Evolutionary conservation across 2,329 filamentous ascomycete genomes (phyloP).

Genomic region (Diplocarpon mali): DNA sequence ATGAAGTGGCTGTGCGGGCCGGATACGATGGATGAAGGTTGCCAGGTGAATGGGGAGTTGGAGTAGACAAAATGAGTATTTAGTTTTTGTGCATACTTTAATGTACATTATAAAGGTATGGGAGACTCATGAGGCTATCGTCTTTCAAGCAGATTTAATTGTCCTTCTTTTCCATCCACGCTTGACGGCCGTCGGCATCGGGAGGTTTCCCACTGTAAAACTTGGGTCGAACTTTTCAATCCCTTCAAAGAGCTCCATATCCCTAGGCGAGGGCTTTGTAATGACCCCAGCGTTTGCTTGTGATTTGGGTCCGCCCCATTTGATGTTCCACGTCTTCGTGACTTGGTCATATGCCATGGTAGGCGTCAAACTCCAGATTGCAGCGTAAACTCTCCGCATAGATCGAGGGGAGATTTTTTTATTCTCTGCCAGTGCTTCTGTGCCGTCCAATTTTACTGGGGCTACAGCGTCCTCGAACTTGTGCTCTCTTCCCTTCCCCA

Average conservation of each 20-base stretch:
- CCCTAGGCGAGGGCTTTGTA: constrained; percentile 19
- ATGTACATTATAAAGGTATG: not conserved
- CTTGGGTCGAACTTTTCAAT: constrained; percentile 23
- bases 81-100: not conserved
- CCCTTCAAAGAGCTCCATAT: constrained; percentile 39
- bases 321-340: constrained; percentile 27
- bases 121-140: not conserved
- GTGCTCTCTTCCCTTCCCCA: not conserved
- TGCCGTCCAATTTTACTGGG: not conserved
- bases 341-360: constrained; percentile 29
- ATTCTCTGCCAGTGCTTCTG: no score
- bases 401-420: constrained; percentile 24
- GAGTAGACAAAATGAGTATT: not conserved
- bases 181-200: no score
- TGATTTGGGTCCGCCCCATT: constrained; percentile 35
- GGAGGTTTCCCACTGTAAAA: not conserved
- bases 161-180: not conserved
- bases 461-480: no score
- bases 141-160: not conserved
- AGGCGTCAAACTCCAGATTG: constrained; percentile 35
- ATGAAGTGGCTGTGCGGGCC: constrained; percentile 38
- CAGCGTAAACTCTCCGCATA: constrained; percentile 38
- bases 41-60: not conserved
- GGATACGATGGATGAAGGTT: not conserved
- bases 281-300: constrained; percentile 26